Percentiles rank a stretch among this genome's conserved stretches.
Evolutionary conservation across 306 rosid species (phyloP).

Genomic region (Elaeagnus macrophylla): DNA sequence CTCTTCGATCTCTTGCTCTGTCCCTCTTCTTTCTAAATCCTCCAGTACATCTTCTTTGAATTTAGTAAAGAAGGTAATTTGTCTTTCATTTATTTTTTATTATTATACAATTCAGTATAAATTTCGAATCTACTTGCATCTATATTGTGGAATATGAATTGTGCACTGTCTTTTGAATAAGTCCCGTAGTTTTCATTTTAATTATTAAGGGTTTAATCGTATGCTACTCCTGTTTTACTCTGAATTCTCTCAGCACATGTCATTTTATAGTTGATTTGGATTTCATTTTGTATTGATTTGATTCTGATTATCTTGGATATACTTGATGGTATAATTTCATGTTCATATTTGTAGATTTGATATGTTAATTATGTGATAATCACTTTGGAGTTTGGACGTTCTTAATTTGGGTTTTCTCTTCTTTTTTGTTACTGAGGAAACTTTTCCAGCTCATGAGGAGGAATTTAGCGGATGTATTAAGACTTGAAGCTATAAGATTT

Average conservation of each 20-base stretch:
- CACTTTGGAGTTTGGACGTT: not conserved
- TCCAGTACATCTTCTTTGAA: not conserved
- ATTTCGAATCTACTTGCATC: not conserved
- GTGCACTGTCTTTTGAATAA: not conserved
- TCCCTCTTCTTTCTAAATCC: constrained; percentile 19
- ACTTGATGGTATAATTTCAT: not conserved
- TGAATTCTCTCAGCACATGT: not conserved
- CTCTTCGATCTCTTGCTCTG: constrained; percentile 20
- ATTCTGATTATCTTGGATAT: not conserved
- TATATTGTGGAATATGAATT: not conserved
- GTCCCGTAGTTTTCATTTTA: not conserved
- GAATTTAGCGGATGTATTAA: not conserved
- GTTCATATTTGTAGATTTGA: not conserved
- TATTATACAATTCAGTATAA: not conserved
- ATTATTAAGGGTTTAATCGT: not conserved
- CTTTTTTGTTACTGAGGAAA: not conserved
- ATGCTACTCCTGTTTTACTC: not conserved
- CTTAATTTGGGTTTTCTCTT: not conserved
- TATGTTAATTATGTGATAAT: not conserved
- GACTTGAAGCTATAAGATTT: too few relatives aligned
- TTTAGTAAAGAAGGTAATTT: not conserved
- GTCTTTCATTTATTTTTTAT: not conserved
- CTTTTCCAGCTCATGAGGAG: not conserved
- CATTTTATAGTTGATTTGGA: not conserved
- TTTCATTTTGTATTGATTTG: not conserved